Percentiles rank a stretch among this genome's conserved stretches.
Evolutionary conservation across 1,284 basidiomycete species (phyloP).

Genomic region (Trametes polyzona): DNA sequence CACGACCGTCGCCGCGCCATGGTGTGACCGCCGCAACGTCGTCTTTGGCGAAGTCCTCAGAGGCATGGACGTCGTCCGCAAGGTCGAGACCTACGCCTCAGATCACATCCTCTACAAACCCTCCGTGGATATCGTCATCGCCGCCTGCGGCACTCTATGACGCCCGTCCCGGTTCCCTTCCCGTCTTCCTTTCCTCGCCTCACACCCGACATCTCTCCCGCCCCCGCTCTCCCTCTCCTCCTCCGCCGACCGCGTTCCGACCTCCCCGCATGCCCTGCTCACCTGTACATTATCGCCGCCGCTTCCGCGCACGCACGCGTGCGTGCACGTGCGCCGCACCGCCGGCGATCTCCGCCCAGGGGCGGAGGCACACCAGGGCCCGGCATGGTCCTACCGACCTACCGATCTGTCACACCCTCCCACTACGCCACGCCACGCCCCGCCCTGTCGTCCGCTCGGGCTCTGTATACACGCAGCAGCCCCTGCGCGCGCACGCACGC

Average conservation of each 20-base stretch:
- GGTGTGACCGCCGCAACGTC: constrained; percentile 57
- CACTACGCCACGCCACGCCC: neutral
- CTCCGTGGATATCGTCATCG: constrained; percentile 40
- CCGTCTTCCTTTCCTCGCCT: too few species aligned
- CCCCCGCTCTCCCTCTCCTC: neutral
- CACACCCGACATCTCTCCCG: neutral
- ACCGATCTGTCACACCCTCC: neutral
- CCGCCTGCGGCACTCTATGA: constrained; percentile 24
- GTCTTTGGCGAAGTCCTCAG: constrained; percentile 51
- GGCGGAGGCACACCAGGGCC: neutral
- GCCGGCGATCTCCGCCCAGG: neutral
- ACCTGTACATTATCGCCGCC: neutral
- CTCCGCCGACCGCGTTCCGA: neutral
- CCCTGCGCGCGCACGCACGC: too few species aligned
- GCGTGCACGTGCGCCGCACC: neutral
- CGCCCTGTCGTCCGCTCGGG: neutral
- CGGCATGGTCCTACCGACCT: neutral
- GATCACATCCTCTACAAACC: constrained; percentile 41
- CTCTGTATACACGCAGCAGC: neutral
- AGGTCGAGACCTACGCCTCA: constrained; percentile 41
- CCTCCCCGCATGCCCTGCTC: neutral
- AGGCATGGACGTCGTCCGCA: constrained; percentile 47
- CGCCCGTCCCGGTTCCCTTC: too few species aligned
- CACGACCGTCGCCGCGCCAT: constrained; percentile 64
- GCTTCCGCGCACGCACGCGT: neutral